These are phyloP conservation scores for Metschnikowia shivogae DNA, from an alignment of 805 yeast species.

Conservation along the genomic window DNA sequence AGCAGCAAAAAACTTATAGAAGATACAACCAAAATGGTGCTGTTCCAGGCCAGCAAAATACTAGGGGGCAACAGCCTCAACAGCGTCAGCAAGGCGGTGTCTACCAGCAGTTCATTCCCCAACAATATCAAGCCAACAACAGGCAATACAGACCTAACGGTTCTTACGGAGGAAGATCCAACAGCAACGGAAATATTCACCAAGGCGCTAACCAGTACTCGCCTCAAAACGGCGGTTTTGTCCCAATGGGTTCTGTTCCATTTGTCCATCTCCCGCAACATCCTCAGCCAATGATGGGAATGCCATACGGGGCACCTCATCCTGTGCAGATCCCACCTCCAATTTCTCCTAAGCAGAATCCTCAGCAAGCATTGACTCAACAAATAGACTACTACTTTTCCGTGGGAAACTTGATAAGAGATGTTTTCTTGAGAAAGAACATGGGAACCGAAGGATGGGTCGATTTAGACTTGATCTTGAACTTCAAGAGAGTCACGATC, in stretches of 20 bases:
- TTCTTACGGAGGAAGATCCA: constrained; percentile 14
- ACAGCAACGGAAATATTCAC: constrained; percentile 20
- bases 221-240: constrained; percentile 18
- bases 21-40: constrained; percentile 23
- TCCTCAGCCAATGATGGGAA: constrained; percentile 22
- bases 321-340: constrained; percentile 42
- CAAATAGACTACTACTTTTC: constrained; percentile 92
- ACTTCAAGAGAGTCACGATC: constrained; percentile 71
- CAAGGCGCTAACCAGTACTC: constrained; percentile 9
- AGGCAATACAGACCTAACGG: constrained; percentile 25
- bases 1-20: constrained; percentile 26
- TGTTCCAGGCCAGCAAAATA: constrained; percentile 19
- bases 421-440: constrained; percentile 72
- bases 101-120: constrained; percentile 28
- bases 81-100: constrained; percentile 23
- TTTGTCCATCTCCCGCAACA: constrained; percentile 22
- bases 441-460: constrained; percentile 73
- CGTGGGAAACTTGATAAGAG: constrained; percentile 80
- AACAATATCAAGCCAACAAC: constrained; percentile 24
- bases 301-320: constrained; percentile 16
- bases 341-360: constrained; percentile 44
- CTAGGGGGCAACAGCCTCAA: constrained; percentile 17
- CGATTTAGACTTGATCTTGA: constrained; percentile 55
- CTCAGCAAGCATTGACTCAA: constrained; percentile 39
- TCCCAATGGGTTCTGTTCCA: constrained; percentile 18